Evolutionary conservation across 768 basidiomycete genomes (phyloP), one percentile per base, ranked within the genome.

Genomic region (Brasilioporus rufonigricans): DNA sequence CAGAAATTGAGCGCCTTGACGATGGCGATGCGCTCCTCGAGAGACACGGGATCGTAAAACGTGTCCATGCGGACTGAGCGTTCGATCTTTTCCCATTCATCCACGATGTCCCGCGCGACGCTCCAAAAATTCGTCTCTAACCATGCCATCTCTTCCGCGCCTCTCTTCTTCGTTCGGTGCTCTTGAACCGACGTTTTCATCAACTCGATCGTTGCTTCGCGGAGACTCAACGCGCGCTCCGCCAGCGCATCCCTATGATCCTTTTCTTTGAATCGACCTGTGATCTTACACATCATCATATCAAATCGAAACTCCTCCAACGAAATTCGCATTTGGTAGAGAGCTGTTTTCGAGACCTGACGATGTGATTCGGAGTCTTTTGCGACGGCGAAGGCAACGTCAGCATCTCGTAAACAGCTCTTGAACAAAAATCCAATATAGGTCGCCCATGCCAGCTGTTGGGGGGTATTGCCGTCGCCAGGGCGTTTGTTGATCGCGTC

Each of bases 281-380:
- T 65, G 39, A 63, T 51, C 31, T 61, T 65, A 9, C 58, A 66
- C 70, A 72, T 71, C 59, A 61, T 62, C 38, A 81, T 49, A 48
- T 78, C 71, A 71, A 83, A 81, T 9, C 74, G 75, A 69, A 82
- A 82, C 21, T 64, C 63, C 57, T 85, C 82, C 40, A 85, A 60
- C 8, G 74, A 61, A 21, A 77, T 67, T 36, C 79, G 73, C 73
- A 85, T 71, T 32, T 61, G 55, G 27, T 80, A 68, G 23, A 83
- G 64, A 21, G 63, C 56, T 39, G 79, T 79, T 23, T 63, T 76
- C 36, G 80, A 76, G 52, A 78, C 68, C 59, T 85, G 83, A 26
- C 83, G 80, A 53, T 76, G 78, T 13, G 79, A 76, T 52, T 75
- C 78, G 6, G 84, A 81, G 38, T 73, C 67, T 35, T 67, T 61